Evolutionary conservation across 2,329 filamentous ascomycete species (phyloP).

Genomic region (Aphanocladium album): DNA sequence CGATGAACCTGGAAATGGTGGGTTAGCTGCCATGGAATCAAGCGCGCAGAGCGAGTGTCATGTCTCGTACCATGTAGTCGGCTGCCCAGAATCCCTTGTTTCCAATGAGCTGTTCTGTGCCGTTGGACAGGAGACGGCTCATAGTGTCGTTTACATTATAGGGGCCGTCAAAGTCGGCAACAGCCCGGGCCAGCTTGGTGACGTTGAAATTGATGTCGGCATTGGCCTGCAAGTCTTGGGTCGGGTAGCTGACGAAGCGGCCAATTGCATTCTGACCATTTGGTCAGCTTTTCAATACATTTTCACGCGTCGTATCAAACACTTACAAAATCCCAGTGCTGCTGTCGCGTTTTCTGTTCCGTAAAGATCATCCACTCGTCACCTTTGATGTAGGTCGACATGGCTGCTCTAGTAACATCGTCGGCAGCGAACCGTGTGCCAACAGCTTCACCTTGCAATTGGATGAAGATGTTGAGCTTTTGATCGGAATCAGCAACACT

Average conservation of each 20-base stretch:
- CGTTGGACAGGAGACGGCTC: conserved; percentile 18
- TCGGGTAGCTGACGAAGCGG: conserved; percentile 20
- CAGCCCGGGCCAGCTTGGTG: conserved; percentile 17
- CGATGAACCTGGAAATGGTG: conserved; percentile 15
- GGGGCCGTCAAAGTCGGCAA: conserved; percentile 17
- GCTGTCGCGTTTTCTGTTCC: conserved; percentile 13
- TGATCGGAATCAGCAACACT: not conserved
- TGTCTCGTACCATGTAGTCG: conserved; percentile 22
- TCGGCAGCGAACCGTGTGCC: conserved; percentile 20
- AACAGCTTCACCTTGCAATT: conserved; percentile 18
- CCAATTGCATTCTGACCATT: conserved; percentile 19
- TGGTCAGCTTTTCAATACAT: not conserved
- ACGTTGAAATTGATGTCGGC: conserved; percentile 23
- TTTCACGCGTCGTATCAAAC: not conserved
- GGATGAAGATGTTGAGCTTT: conserved; percentile 22
- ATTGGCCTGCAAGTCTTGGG: conserved; percentile 19
- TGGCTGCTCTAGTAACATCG: conserved; percentile 16
- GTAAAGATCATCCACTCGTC: conserved; percentile 22
- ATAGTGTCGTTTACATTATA: conserved; percentile 16
- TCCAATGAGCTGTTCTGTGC: conserved; percentile 19
- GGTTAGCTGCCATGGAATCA: not conserved
- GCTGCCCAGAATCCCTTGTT: conserved; percentile 22
- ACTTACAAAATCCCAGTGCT: conserved; percentile 21
- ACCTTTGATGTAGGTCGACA: conserved; percentile 18
- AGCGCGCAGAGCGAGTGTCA: too few relatives aligned